Base-by-base conservation (phyloP, 805 yeast species). In the Yamadazyma sp. region DNA sequence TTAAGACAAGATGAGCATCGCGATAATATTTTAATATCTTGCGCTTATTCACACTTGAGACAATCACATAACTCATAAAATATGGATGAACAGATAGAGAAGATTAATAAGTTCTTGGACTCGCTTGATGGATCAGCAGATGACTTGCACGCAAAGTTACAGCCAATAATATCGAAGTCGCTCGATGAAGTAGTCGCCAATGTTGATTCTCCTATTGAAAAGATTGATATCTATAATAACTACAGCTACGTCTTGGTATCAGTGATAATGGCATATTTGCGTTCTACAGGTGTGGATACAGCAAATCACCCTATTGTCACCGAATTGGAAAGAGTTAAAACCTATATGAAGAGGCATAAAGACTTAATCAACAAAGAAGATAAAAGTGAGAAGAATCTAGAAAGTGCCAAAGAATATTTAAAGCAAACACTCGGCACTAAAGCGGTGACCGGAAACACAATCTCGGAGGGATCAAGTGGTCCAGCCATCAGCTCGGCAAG, bases 301-400 rank as follows among this genome's bases (percentile, higher is more conserved):
- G 70, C 68, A 8, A 55, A 60, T 5, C 87, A 83, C 47, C 80
- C 82, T 2, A 74, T 88, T 14, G 78, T 81, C 80, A 62, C 62
- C 20, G 95, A 84, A 51, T 62, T 86, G 36, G 69, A 65, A 6
- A 67, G 89, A 44, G 81, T 85, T 27, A 84, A 82, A 54, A 52
- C 68, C n/a, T 83, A 82, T 47, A 82, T 84, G 79, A 71, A 71
- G 25, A 70, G 79, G 50, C 70, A 76, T 24, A 77, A 77, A 47
- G 64, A 53, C 3, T 55, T 69, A 4, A 65, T 63, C 14, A 22
- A 32, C 38, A 38, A 57, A 28, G 41, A 46, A 5, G 49, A 52
- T n/a, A 18, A 36, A 6, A 37, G 38, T n/a, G 45, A 57, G n/a
- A 50, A 56, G 14, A 51, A 50, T 4, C 45, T 49, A 14, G 57